Evolutionary conservation across 2,329 filamentous ascomycete species (phyloP).

Genomic region (Helminthosporium solani): DNA sequence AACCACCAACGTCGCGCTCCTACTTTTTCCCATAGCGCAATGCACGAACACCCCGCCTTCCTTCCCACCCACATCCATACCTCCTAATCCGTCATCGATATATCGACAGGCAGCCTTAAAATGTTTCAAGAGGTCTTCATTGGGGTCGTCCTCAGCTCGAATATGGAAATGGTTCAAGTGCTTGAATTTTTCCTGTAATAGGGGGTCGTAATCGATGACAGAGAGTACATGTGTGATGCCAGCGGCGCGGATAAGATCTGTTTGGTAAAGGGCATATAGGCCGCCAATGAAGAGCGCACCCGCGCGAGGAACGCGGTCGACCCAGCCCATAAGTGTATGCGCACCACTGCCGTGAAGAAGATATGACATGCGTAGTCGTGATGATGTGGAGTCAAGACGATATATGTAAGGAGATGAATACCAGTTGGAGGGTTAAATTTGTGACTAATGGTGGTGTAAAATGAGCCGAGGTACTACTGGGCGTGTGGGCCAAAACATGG

Average conservation of each 20-base stretch:
- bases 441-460: too few species aligned
- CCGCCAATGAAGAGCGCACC: constrained; percentile 45
- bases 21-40: constrained; percentile 39
- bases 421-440: too few species aligned
- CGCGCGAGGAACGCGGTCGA: constrained; percentile 40
- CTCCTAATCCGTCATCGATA: constrained; percentile 25
- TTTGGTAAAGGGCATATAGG: constrained; percentile 45
- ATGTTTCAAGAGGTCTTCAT: constrained; percentile 30
- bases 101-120: constrained; percentile 23
- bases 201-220: constrained; percentile 36
- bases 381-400: too few species aligned
- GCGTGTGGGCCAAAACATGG: too few species aligned
- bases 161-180: constrained; percentile 35
- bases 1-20: constrained; percentile 34
- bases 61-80: not conserved
- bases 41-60: constrained; percentile 35
- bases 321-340: constrained; percentile 40
- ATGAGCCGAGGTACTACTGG: too few species aligned
- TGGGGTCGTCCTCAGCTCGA: constrained; percentile 35
- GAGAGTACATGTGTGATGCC: constrained; percentile 37
- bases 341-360: constrained; percentile 33
- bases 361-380: constrained; percentile 30
- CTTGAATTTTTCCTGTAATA: constrained; percentile 25
- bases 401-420: too few species aligned
- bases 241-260: constrained; percentile 33